A percentile compares a stretch with the other conserved stretches of the same genome.
These are phyloP conservation scores for Candida mattraensis DNA, from an alignment of 805 yeast species.

Conservation along the genomic window DNA sequence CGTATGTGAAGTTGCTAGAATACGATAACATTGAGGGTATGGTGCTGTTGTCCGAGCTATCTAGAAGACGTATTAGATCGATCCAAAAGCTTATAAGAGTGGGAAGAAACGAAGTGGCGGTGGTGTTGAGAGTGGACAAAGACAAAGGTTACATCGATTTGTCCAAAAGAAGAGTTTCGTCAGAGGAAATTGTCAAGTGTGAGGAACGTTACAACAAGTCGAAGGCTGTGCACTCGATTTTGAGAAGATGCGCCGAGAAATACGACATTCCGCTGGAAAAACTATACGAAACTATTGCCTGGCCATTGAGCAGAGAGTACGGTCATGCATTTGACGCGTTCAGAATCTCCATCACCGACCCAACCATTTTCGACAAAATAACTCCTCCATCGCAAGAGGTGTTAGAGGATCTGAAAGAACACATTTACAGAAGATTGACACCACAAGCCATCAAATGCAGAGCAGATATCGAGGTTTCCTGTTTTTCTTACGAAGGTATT, in stretches of 20 bases:
- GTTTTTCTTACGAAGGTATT: conserved; percentile 96
- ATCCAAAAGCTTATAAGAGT: conserved; percentile 97
- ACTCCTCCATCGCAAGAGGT: conserved; percentile 70
- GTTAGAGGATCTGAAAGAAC: conserved; percentile 78
- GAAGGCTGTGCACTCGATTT: conserved; percentile 96
- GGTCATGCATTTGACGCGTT: conserved; percentile 98
- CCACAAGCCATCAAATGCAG: conserved; percentile 98
- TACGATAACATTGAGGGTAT: conserved; percentile 98
- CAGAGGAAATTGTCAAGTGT: conserved; percentile 95
- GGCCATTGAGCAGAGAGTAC: conserved; percentile 94
- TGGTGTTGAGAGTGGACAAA: conserved; percentile 95
- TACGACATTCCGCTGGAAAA: conserved; percentile 84
- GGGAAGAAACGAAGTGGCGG: conserved; percentile 97
- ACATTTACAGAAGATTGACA: conserved; percentile 90
- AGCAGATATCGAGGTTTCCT: conserved; percentile 97
- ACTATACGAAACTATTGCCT: conserved; percentile 85
- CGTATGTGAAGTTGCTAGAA: conserved; percentile 92
- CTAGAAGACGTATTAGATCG: conserved; percentile 98
- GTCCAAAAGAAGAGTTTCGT: conserved; percentile 96
- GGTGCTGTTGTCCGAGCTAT: conserved; percentile 92
- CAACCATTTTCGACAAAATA: conserved; percentile 80
- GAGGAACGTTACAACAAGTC: conserved; percentile 97
- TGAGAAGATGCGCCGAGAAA: conserved; percentile 98
- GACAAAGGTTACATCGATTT: conserved; percentile 98
- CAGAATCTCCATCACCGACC: conserved; percentile 92